These are phyloP conservation scores for Ogataea naganishii DNA, from an alignment of 805 yeast species.

Conservation along the genomic window DNA sequence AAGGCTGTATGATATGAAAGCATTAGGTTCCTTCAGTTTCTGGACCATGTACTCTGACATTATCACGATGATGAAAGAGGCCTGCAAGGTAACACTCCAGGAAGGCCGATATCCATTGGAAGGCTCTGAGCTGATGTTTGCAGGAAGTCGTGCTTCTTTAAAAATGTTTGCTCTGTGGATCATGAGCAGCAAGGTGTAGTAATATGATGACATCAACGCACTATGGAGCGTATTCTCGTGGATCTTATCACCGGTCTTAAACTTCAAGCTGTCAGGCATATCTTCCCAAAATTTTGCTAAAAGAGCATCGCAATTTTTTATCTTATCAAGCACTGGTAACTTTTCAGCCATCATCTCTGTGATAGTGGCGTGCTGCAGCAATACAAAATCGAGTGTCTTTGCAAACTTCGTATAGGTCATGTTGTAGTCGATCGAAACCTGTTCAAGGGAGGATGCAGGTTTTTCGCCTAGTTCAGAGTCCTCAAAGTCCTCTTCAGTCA, in stretches of 20 bases:
- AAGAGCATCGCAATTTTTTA: constrained; percentile 60
- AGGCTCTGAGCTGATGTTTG: background rate
- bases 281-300: constrained; percentile 71
- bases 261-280: constrained; percentile 54
- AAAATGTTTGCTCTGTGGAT: constrained; percentile 64
- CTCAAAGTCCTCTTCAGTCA: constrained; percentile 55
- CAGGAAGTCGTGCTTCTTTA: constrained; percentile 17
- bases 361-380: constrained; percentile 62
- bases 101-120: constrained; percentile 48
- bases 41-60: constrained; percentile 49
- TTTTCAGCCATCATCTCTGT: constrained; percentile 48
- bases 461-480: constrained; percentile 46
- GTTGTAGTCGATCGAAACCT: constrained; percentile 39
- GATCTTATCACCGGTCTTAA: constrained; percentile 53
- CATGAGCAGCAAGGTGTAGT: constrained; percentile 63
- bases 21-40: constrained; percentile 44
- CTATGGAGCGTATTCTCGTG: constrained; percentile 40
- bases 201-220: constrained; percentile 56
- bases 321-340: constrained; percentile 28
- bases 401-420: constrained; percentile 58
- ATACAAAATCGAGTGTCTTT: constrained; percentile 62
- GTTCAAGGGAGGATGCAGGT: constrained; percentile 35
- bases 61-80: constrained; percentile 66
- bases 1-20: constrained; percentile 48
- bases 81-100: constrained; percentile 76